A percentile compares a stretch with the other conserved stretches of the same genome.
phyloP scores from a whole-genome alignment of 225 moss, liverwort and hornwort genomes.

The Pseudisothecium myosuroides region DNA sequence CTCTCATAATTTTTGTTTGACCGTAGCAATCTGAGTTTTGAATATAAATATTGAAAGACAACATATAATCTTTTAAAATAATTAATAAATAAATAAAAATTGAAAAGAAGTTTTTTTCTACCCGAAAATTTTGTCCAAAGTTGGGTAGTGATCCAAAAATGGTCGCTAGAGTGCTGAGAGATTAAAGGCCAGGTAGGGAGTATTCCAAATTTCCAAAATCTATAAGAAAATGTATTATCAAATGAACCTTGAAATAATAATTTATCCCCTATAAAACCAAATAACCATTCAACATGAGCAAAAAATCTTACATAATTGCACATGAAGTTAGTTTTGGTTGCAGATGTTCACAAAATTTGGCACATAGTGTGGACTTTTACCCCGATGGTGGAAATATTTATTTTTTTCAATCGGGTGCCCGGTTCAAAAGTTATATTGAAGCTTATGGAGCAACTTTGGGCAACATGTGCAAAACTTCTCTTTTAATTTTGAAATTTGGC shows the following conservation, averaged over 20 bases:
- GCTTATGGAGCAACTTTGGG: accelerated
- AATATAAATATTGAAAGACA: no score
- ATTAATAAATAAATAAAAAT: no score
- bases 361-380: accelerated
- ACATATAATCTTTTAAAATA: no score
- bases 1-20: no score
- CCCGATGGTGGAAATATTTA: accelerated
- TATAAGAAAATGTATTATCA: neutral
- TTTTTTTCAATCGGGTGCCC: accelerated
- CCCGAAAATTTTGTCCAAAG: no score
- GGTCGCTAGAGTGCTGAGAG: no score
- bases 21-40: no score
- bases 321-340: neutral
- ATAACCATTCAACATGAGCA: accelerated
- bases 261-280: neutral
- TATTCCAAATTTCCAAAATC: no score
- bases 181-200: no score
- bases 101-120: no score
- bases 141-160: no score
- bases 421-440: neutral
- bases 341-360: neutral
- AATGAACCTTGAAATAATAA: neutral
- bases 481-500: neutral
- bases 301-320: accelerated
- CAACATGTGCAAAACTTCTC: neutral